Percentiles rank a stretch among this genome's conserved stretches.
These are phyloP conservation scores for Alternaria atra DNA, from an alignment of 2,329 filamentous ascomycete species.

Conservation along the genomic window DNA sequence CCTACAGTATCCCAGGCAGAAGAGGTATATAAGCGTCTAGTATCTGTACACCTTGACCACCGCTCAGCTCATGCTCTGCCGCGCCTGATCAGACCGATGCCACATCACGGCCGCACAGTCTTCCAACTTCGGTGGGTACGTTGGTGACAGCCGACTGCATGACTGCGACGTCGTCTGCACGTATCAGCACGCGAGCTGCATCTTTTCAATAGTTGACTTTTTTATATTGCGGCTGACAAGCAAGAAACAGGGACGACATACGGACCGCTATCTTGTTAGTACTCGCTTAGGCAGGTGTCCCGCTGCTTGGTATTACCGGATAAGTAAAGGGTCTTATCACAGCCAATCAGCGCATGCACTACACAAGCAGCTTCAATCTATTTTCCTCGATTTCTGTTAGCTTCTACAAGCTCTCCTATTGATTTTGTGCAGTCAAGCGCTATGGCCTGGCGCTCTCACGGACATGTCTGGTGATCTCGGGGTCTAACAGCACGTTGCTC, in stretches of 20 bases:
- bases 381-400: neutral
- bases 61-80: slow-evolving; percentile 1
- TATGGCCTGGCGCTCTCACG: neutral
- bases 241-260: slow-evolving; percentile 6
- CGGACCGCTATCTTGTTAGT: slow-evolving; percentile 13
- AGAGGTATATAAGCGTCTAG: slow-evolving; percentile 8
- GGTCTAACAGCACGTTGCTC: neutral
- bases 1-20: neutral
- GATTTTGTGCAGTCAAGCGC: neutral
- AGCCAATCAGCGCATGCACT: slow-evolving; percentile 4
- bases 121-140: slow-evolving; percentile 1
- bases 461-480: neutral
- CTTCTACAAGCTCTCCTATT: neutral
- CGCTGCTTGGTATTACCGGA: slow-evolving; percentile 16
- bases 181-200: slow-evolving; percentile 12
- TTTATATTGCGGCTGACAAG: slow-evolving; percentile 13
- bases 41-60: neutral
- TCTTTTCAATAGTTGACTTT: slow-evolving; percentile 13
- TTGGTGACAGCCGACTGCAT: neutral
- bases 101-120: neutral
- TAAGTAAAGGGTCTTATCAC: slow-evolving; percentile 15
- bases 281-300: slow-evolving; percentile 18
- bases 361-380: slow-evolving; percentile 6
- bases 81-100: slow-evolving; percentile 1
- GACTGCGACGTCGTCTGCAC: neutral